These are phyloP conservation scores for Apiospora sp. DNA, from an alignment of 2,329 filamentous ascomycete genomes.

Conservation along the genomic window DNA sequence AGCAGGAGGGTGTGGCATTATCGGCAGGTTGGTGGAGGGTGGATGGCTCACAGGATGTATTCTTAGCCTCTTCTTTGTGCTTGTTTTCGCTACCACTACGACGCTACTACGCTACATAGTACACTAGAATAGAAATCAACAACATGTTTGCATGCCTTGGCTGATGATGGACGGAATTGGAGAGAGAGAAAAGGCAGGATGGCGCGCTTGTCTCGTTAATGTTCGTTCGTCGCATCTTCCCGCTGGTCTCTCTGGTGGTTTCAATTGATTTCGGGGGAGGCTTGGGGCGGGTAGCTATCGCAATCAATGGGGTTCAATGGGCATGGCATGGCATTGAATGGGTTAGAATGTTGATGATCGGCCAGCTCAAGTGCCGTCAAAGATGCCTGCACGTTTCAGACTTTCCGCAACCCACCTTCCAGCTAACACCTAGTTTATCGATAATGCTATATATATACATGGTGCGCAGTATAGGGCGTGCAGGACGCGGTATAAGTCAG, in stretches of 20 bases:
- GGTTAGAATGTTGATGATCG: background rate
- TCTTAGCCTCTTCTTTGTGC: conserved; percentile 14
- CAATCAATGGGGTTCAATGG: conserved; percentile 5
- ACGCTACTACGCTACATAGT: background rate
- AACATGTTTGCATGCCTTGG: background rate
- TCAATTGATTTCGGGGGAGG: background rate
- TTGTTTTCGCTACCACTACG: conserved; percentile 10
- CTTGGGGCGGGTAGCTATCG: conserved; percentile 12
- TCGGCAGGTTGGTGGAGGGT: background rate
- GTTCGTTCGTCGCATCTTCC: background rate
- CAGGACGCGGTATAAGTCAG: no score
- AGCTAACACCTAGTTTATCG: conserved; percentile 19
- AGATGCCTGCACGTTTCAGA: conserved; percentile 15
- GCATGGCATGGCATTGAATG: background rate
- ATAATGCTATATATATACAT: conserved; percentile 13
- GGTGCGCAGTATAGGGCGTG: background rate
- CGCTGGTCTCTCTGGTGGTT: no score
- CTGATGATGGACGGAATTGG: background rate
- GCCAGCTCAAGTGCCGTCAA: background rate
- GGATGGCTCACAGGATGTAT: conserved; percentile 7
- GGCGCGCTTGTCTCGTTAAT: conserved; percentile 8
- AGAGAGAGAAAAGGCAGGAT: background rate
- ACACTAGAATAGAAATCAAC: background rate
- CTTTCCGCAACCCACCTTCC: background rate
- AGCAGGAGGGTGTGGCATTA: conserved; percentile 7